These are phyloP conservation scores for Phytophthora idaei DNA, from an alignment of 352 stramenopile genomes.

Conservation along the genomic window DNA sequence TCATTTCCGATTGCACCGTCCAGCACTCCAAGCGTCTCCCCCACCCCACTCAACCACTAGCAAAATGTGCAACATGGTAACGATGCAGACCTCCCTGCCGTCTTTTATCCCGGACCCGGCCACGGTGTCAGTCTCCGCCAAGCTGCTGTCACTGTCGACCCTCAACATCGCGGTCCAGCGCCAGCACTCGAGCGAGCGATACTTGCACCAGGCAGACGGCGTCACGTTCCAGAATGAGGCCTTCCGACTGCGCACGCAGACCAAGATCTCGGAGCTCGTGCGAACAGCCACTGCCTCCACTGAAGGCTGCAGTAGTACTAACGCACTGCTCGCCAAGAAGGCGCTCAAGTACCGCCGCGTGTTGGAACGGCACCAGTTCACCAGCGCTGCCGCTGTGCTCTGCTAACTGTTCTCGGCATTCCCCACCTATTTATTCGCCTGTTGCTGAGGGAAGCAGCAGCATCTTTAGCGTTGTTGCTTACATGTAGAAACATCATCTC, in stretches of 20 bases:
- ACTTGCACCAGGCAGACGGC: slow-evolving; percentile 6
- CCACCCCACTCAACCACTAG: neutral
- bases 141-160: slow-evolving; percentile 4
- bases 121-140: slow-evolving; percentile 1
- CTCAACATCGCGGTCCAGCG: neutral
- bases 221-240: slow-evolving; percentile 46
- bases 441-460: neutral
- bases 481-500: neutral
- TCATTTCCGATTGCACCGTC: slow-evolving; percentile 14
- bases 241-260: slow-evolving; percentile 38
- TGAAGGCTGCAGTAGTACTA: slow-evolving; percentile 32
- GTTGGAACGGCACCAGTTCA: slow-evolving; percentile 24
- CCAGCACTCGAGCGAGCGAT: slow-evolving; percentile 8
- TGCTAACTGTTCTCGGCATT: neutral
- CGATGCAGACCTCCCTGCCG: slow-evolving; percentile 13
- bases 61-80: slow-evolving; percentile 31
- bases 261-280: slow-evolving; percentile 38
- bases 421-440: slow-evolving; percentile 1
- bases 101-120: slow-evolving; percentile 22
- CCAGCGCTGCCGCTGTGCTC: neutral
- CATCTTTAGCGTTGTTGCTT: too few species aligned
- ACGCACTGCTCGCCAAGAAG: slow-evolving; percentile 48
- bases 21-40: neutral
- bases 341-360: slow-evolving; percentile 58
- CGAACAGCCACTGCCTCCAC: slow-evolving; percentile 17